These are phyloP conservation scores for Papiliotrema fonsecae DNA, from an alignment of 1,284 basidiomycete species.

Conservation along the genomic window DNA sequence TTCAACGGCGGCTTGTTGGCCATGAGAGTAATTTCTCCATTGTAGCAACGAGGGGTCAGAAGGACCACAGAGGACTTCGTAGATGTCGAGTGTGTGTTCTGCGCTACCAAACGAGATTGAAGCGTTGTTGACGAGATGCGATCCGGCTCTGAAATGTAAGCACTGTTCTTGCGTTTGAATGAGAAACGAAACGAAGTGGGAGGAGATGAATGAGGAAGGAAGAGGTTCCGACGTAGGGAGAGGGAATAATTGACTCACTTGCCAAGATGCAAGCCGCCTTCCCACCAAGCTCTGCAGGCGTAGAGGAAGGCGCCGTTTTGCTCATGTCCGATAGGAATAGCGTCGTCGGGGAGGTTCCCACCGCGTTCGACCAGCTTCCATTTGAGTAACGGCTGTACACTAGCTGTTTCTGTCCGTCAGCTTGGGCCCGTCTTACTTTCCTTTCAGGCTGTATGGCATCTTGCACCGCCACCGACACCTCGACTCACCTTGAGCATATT, in stretches of 20 bases:
- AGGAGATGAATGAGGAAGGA: too few relatives aligned
- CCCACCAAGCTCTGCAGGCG: constrained; percentile 38
- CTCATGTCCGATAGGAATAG: constrained; percentile 42
- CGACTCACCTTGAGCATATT: constrained; percentile 24
- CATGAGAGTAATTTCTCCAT: constrained; percentile 41
- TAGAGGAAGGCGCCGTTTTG: constrained; percentile 36
- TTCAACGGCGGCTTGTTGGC: constrained; percentile 25
- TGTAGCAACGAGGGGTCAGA: constrained; percentile 31
- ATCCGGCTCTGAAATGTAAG: constrained; percentile 26
- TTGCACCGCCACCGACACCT: too few relatives aligned
- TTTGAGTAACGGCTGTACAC: constrained; percentile 31
- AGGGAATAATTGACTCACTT: constrained; percentile 41
- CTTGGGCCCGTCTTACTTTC: too few relatives aligned
- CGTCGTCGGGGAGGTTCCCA: constrained; percentile 34
- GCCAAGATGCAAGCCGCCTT: constrained; percentile 43
- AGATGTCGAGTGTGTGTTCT: constrained; percentile 36
- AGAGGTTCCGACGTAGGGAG: too few relatives aligned
- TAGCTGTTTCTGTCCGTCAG: constrained; percentile 13
- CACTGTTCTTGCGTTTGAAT: not conserved
- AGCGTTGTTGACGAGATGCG: constrained; percentile 33
- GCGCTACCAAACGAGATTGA: constrained; percentile 39
- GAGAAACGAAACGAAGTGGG: not conserved
- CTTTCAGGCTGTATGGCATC: too few relatives aligned
- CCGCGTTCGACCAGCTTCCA: constrained; percentile 42
- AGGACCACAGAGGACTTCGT: constrained; percentile 44